Evolutionary conservation across 345 rosid genomes (phyloP), one percentile per base, ranked within the genome.

Genomic region (Combretum micranthum): DNA sequence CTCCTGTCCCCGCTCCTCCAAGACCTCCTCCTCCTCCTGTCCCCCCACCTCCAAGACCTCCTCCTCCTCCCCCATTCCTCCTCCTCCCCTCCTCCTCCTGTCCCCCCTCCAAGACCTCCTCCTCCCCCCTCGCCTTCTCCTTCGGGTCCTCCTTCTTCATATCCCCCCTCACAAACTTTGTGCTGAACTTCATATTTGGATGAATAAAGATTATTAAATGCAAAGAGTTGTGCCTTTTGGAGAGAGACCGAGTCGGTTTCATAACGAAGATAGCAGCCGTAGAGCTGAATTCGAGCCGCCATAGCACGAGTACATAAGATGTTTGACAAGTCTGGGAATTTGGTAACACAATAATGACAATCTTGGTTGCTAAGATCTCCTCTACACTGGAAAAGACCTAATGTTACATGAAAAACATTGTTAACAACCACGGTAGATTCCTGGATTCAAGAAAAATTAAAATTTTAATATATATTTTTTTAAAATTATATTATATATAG

Each of bases 361-460:
- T 75, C 82, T 3, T 52, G 43, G 69, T 57, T 75, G 53, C 63
- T 62, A 16, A 82, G 69, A 44, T 80, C 85, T 18, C 75, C 72
- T 58, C 80, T 75, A 69, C 98, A 88, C 17, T 84, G 98, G 44
- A 74, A 91, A 60, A 78, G 69, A 42, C 89, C 98, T 0, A 90
- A 82, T 55, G 86, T 65, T 3, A 73, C 84, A 22, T 59, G 48
- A 32, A 32, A 7, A 32, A 11, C 9, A 4, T 5, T 32, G 9
- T 7, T 25, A 25, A 25, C n/a, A n/a, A n/a, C n/a, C n/a, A n/a
- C n/a, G n/a, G n/a, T n/a, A n/a, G n/a, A n/a, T n/a, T n/a, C n/a
- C n/a, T n/a, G n/a, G n/a, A n/a, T n/a, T n/a, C n/a, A n/a, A n/a
- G n/a, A n/a, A n/a, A n/a, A n/a, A n/a, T n/a, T n/a, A n/a, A n/a